Percentiles rank a stretch among this genome's conserved stretches.
Evolutionary conservation across 345 rosid species (phyloP).

Genomic region (Lagerstroemia speciosa): DNA sequence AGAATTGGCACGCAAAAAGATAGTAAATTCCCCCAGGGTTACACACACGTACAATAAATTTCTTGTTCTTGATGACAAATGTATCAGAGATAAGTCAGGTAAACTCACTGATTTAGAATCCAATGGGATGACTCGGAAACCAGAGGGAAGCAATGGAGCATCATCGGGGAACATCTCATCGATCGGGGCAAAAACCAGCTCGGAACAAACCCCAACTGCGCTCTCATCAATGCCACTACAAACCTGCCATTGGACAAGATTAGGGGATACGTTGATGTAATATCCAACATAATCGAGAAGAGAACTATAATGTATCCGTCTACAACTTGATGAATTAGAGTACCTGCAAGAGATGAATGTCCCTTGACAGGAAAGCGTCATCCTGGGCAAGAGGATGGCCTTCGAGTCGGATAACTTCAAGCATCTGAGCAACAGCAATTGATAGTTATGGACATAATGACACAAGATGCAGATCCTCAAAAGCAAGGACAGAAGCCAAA

Average conservation of each 20-base stretch:
- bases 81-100: not conserved
- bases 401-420: constrained; percentile 90
- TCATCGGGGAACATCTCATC: constrained; percentile 98
- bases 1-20: constrained; percentile 8
- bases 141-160: constrained; percentile 94
- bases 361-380: constrained; percentile 86
- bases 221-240: constrained; percentile 93
- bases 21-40: not conserved
- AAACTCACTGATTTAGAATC: constrained; percentile 70
- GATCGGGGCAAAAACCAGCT: constrained; percentile 91
- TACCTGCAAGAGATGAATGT: constrained; percentile 96
- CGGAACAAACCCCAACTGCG: constrained; percentile 87
- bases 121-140: constrained; percentile 85
- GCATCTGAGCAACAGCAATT: constrained; percentile 36
- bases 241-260: constrained; percentile 33
- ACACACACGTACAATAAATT: not conserved
- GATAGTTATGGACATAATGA: not conserved
- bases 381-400: constrained; percentile 92
- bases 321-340: constrained; percentile 3
- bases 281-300: not conserved
- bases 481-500: not conserved
- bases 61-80: not conserved
- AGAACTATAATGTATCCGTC: not conserved
- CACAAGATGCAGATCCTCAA: not conserved
- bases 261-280: not conserved